Base-by-base conservation (phyloP, 2,329 filamentous ascomycete species). In the Stemphylium beticola region DNA sequence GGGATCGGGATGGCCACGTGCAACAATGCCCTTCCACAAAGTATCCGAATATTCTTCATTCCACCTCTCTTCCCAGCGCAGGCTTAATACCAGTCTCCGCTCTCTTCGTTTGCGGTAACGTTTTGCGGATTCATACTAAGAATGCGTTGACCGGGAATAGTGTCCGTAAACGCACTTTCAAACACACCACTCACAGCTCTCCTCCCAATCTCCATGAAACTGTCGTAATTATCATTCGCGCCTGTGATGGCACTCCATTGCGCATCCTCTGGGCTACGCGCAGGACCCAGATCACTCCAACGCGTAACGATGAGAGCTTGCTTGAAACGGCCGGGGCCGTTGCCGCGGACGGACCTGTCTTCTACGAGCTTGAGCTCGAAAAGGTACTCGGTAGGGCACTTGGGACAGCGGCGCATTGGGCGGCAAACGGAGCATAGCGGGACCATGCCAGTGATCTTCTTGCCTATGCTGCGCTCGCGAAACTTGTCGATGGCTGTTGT, bases 341-440 rank as follows among this genome's bases (percentile, higher is more conserved):
- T 82, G 76, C 24, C 66, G 31, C 64, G 62, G 7, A 68, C 65
- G 1, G 52, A 69, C 41, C 74, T 78, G 57, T 87, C 84, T 68
- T 88, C 85, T 2, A 81, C 76, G 54, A 87, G 74, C 57, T 83
- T 85, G 6, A 87, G 68, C 66, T 87, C 85, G 42, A 87, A 77
- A 10, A 87, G 72, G 57, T 87, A 87, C 64, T 88, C 85, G 0
- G 83, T 83, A 1, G 85, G 84, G 67, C 85, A 88, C 48, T 84
- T 80, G 0, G 85, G 83, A 68, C 85, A 88, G 29, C 85, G 76
- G 4, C 85, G 78, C 76, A 86, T 85, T 3, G 85, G 84, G 7
- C 81, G 76, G 66, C 85, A 88, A 14, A 78, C 73, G 1, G 78
- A 77, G 65, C 85, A 88, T 6, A 84, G 77, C 10, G 83, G 76